A percentile compares a stretch with the other conserved stretches of the same genome.
These are phyloP conservation scores for Trichophyton equinum DNA, from an alignment of 2,329 filamentous ascomycete species.

Conservation along the genomic window DNA sequence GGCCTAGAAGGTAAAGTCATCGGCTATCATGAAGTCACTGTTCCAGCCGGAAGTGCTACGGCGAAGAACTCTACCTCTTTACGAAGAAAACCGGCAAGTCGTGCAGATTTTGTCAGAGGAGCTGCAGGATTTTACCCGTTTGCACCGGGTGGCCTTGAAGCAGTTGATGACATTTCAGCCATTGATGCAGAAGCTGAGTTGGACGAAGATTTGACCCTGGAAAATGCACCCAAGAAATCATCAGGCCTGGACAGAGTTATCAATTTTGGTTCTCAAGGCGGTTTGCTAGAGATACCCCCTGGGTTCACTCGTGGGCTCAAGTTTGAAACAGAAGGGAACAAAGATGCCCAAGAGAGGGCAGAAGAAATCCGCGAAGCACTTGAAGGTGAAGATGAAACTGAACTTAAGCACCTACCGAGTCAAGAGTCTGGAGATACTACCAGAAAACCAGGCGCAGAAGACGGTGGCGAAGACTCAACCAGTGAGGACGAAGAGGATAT, in stretches of 20 bases:
- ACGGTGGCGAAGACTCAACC: constrained; percentile 19
- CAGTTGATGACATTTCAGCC: constrained; percentile 71
- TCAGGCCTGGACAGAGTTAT: constrained; percentile 69
- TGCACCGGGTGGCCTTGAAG: constrained; percentile 76
- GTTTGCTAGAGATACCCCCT: constrained; percentile 68
- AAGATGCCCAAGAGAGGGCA: constrained; percentile 44
- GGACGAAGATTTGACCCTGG: constrained; percentile 34
- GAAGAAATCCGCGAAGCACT: constrained; percentile 57
- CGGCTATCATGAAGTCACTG: constrained; percentile 85
- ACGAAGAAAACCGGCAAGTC: constrained; percentile 68
- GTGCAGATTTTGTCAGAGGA: constrained; percentile 83
- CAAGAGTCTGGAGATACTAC: constrained; percentile 21
- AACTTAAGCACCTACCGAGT: constrained; percentile 22
- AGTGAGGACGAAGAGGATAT: constrained; percentile 45
- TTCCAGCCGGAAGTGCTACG: constrained; percentile 76
- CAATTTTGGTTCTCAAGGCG: constrained; percentile 62
- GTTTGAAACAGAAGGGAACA: constrained; percentile 47
- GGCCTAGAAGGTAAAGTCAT: constrained; percentile 86
- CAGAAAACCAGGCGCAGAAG: constrained; percentile 4
- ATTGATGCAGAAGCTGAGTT: constrained; percentile 61
- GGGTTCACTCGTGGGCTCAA: constrained; percentile 69
- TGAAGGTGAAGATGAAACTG: constrained; percentile 31
- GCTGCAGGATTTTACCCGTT: constrained; percentile 92
- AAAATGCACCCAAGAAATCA: constrained; percentile 25
- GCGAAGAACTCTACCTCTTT: constrained; percentile 93